These are phyloP conservation scores for Thelephora aurantiotincta DNA, from an alignment of 768 basidiomycete genomes.

Conservation along the genomic window DNA sequence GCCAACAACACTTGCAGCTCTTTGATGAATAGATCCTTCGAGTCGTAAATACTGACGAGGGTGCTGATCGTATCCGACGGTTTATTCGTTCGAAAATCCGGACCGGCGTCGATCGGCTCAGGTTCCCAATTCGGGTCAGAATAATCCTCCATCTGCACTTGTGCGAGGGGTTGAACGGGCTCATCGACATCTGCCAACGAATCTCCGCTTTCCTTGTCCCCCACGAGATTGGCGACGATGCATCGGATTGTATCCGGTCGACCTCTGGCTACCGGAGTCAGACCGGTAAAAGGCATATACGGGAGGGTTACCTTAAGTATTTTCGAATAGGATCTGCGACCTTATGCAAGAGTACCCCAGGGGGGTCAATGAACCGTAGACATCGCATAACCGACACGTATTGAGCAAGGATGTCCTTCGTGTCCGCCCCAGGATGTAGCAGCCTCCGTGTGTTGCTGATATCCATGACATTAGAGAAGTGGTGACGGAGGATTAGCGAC, in stretches of 20 bases:
- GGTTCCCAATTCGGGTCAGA: conserved; percentile 90
- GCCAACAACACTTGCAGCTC: conserved; percentile 89
- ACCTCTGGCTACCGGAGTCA: conserved; percentile 29
- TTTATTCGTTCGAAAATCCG: conserved; percentile 90
- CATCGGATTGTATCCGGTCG: conserved; percentile 88
- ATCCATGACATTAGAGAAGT: conserved; percentile 2
- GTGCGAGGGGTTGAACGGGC: conserved; percentile 60
- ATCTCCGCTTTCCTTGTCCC: conserved; percentile 71
- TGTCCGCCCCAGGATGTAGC: conserved; percentile 92
- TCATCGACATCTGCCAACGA: conserved; percentile 78
- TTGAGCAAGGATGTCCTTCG: conserved; percentile 75
- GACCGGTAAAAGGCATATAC: conserved; percentile 3
- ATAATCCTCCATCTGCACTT: conserved; percentile 73
- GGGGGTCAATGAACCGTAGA: conserved; percentile 81
- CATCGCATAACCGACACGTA: conserved; percentile 91
- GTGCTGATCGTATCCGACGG: conserved; percentile 92
- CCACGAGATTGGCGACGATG: conserved; percentile 85
- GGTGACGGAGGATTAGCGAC: background rate
- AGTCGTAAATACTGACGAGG: conserved; percentile 94
- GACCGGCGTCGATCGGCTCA: conserved; percentile 92
- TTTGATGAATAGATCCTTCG: conserved; percentile 90
- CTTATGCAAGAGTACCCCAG: conserved; percentile 83
- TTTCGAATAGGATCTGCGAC: conserved; percentile 86
- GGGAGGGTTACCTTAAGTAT: conserved; percentile 58
- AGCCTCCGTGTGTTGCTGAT: conserved; percentile 72